Conservation (phyloP, 2,329 filamentous ascomycete genomes). For the Gyromitra esculenta region DNA sequence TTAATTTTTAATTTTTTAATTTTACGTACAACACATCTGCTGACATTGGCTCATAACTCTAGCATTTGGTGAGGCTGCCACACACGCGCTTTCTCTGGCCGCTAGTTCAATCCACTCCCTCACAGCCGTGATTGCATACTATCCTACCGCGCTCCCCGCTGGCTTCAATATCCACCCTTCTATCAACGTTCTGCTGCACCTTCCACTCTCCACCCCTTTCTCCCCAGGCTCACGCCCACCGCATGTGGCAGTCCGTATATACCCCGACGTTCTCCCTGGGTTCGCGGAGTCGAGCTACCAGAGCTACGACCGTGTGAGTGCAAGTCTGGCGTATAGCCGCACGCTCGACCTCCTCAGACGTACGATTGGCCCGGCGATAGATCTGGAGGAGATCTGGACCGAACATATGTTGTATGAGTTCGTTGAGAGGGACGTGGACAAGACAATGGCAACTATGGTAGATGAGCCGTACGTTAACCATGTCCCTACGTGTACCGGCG, state of each 20-base stretch:
- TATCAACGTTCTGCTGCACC: constrained; percentile 68
- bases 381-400: constrained; percentile 81
- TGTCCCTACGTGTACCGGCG: constrained; percentile 74
- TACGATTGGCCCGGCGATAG: constrained; percentile 76
- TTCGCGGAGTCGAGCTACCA: constrained; percentile 69
- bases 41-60: constrained; percentile 23
- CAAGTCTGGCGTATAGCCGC: constrained; percentile 75
- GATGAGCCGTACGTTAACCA: constrained; percentile 82
- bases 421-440: constrained; percentile 72
- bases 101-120: constrained; percentile 68
- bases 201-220: constrained; percentile 64
- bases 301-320: constrained; percentile 65
- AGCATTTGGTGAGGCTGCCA: constrained; percentile 73
- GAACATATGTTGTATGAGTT: constrained; percentile 80
- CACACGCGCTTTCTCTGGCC: constrained; percentile 68
- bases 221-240: constrained; percentile 59
- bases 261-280: constrained; percentile 68
- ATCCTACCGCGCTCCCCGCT: constrained; percentile 69
- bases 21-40: constrained; percentile 4
- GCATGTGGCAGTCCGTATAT: constrained; percentile 66
- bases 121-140: constrained; percentile 71
- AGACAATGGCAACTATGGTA: constrained; percentile 85
- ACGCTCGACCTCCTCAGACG: constrained; percentile 69
- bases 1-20: neutral
- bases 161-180: constrained; percentile 58